phyloP scores from a whole-genome alignment of 345 rosid species.

The Pseudoturritis turrita region DNA sequence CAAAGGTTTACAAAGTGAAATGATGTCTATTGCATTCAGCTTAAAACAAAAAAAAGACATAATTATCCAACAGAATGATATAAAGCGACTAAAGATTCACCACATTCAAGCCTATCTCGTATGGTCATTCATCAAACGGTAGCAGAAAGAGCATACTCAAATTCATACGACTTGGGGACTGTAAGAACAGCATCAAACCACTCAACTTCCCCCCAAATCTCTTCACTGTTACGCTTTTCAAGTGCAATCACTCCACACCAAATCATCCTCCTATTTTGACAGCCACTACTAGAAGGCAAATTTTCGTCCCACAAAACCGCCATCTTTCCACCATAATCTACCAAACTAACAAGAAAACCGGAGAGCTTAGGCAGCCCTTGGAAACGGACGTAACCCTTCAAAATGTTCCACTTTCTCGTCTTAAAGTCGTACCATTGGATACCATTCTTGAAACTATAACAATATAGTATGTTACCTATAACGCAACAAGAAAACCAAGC shows the following conservation, averaged over 20 bases:
- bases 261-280: conserved; percentile 33
- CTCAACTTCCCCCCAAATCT: conserved; percentile 45
- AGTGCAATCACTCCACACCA: conserved; percentile 64
- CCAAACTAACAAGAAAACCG: conserved; percentile 32
- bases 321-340: conserved; percentile 51
- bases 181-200: conserved; percentile 48
- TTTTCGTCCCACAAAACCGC: conserved; percentile 59
- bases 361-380: conserved; percentile 51
- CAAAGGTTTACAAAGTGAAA: not conserved
- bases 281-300: conserved; percentile 19
- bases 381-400: conserved; percentile 33
- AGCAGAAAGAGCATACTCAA: conserved; percentile 50
- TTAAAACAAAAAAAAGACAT: not conserved
- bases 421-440: conserved; percentile 39
- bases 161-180: conserved; percentile 37
- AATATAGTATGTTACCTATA: too few relatives aligned
- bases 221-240: conserved; percentile 34
- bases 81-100: too few relatives aligned
- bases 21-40: not conserved
- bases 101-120: not conserved
- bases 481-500: too few relatives aligned
- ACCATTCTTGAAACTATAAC: too few relatives aligned
- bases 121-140: not conserved
- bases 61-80: not conserved
- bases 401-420: conserved; percentile 37